Evolutionary conservation across 2,329 filamentous ascomycete genomes (phyloP), one percentile per base, ranked within the genome.

Genomic region (Clonostachys rhizophaga): DNA sequence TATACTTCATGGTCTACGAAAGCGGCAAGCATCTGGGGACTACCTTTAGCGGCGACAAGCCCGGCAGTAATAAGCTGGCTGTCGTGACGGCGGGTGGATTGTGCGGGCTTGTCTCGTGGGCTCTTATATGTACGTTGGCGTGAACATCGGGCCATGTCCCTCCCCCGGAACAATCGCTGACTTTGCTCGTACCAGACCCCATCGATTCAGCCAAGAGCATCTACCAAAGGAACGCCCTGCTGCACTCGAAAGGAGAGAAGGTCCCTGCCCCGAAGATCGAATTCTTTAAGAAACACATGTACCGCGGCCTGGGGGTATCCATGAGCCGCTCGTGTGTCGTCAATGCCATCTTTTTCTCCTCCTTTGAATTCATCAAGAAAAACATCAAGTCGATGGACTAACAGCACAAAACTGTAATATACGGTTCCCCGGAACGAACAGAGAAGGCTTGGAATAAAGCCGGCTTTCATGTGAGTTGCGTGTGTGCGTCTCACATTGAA

Each of bases 1-100:
- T 92, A 49, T 95, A 95, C 65, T 95, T 95, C 61, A 89, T 88
- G 70, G 91, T 89, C 33, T 95, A 95, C 63, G 89, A 95, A 66
- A 91, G 87, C 62, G 82, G 83, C 56, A 95, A 95, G 62, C 89
- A 94, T 63, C 69, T 92, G 20, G 78, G 91, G 52, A 88, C 86
- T 17, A 89, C 88, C 14, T 82, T 87, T 53, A 81, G 79, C 40
- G 79, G 86, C 43, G 86, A 87, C 52, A 78, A 78, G 50, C 83
- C 84, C 8, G 83, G 87, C n/a, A 89, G 86, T 43, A 87, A 87
- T 58, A 87, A 88, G n/a, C 64, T 89, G 47, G 86, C 89, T 14
- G 88, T 94, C 34, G 79, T 91, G 13, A 74, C 85, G 43, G 87
- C 89, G 17, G 90, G 90, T 46, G 89, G 86, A 20, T 71, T 92